Base-by-base conservation (phyloP, 208 protist species). In the Acanthamoeba castellanii region DNA sequence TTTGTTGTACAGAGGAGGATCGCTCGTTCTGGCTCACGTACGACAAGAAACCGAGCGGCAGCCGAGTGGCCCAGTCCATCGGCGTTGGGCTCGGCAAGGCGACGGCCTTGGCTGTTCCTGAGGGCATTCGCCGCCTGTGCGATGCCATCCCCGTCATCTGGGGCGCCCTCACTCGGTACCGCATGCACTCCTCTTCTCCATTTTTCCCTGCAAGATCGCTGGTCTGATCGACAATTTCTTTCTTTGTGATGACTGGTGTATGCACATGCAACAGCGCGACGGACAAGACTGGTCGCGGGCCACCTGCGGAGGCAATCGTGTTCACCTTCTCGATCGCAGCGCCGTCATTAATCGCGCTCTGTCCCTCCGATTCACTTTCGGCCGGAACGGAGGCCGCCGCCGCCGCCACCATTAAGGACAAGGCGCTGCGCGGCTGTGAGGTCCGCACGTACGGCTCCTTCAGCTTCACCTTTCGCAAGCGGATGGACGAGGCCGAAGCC, bases 361-460 rank as follows among this genome's bases (percentile, higher is more conserved):
- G 42, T 32, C 68, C 68, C 72, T 81, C 64, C 34, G 27, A 11
- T 32, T 27, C 18, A 27, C 64, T 27, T 16, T 32, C 27, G 8
- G 64, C 64, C 25, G 27, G 27, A 18, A 11, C 18, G 64, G 27
- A 70, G 3, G 64, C 7, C 2, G 5, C 45, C 45, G 11, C n/a
- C 72, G 11, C 42, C 72, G 25, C 16, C 14, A 50, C 16, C 6
- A 16, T 14, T 3, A 30, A 16, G 32, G 72, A 27, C 25, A 50
- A 34, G 32, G 72, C 72, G 34, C 20, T 81, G 34, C 8, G 72
- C 30, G 72, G 32, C 14, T 27, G 68, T 76, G 68, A 76, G 27
- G 32, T 76, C 32, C 68, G 68, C n/a, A 76, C 68, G n/a, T 76
- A 76, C 27, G 68, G 68, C 68, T 76, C 68, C 32, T 76, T 76